These are phyloP conservation scores for Trichoderma asperellum DNA, from an alignment of 2,329 filamentous ascomycete genomes.

Conservation along the genomic window DNA sequence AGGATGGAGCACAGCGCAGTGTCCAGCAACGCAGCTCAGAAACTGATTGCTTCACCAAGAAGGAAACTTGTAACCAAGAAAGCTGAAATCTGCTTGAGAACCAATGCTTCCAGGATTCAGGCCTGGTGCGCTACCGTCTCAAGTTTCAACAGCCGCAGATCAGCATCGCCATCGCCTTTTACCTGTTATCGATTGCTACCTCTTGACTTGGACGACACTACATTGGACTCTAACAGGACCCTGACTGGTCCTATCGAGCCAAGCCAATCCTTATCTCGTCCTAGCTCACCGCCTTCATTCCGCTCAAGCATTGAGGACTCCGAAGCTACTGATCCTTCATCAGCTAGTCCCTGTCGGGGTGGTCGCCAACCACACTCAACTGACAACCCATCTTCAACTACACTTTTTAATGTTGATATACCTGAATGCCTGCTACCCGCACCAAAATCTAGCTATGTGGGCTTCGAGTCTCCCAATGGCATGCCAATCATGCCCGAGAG, in stretches of 20 bases:
- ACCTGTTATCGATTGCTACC: too few relatives aligned
- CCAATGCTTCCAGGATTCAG: background rate
- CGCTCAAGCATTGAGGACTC: conserved; percentile 1
- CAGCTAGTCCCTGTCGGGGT: background rate
- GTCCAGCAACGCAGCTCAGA: background rate
- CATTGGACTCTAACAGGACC: background rate
- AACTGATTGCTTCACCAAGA: background rate
- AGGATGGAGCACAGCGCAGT: background rate
- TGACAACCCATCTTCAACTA: background rate
- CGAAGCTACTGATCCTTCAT: background rate
- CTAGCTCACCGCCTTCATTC: background rate
- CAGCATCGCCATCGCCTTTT: background rate
- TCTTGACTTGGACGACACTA: background rate
- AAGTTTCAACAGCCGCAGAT: background rate
- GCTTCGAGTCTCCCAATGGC: conserved; percentile 37
- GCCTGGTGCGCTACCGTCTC: background rate
- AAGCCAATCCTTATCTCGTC: background rate
- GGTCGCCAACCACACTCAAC: background rate
- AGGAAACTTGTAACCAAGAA: background rate
- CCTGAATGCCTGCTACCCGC: conserved; percentile 37
- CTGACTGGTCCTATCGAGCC: background rate
- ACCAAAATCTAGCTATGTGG: conserved; percentile 40
- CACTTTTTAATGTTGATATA: conserved; percentile 34
- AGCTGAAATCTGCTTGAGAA: background rate
- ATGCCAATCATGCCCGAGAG: conserved; percentile 35